Conservation (phyloP, 2,329 filamentous ascomycete genomes). For the Phaeosphaeria sp. region DNA sequence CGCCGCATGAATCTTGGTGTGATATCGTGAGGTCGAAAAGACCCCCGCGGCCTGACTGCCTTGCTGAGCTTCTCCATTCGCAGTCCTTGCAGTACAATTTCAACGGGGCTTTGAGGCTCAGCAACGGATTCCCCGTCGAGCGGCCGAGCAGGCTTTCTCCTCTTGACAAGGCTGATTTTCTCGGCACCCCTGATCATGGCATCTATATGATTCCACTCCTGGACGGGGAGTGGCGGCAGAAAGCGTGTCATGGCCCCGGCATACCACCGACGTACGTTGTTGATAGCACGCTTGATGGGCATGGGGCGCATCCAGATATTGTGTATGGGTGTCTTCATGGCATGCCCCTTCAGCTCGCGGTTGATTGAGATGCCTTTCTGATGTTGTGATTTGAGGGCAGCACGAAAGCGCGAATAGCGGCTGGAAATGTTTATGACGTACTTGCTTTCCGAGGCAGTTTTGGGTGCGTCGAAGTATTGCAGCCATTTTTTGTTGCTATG, state of each 20-base stretch:
- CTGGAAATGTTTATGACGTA: slow-evolving; percentile 36
- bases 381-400: slow-evolving; percentile 35
- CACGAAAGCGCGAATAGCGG: slow-evolving; percentile 39
- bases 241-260: slow-evolving; percentile 51
- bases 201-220: slow-evolving; percentile 53
- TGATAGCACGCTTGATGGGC: slow-evolving; percentile 53
- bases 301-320: slow-evolving; percentile 57
- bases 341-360: slow-evolving; percentile 29
- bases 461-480: slow-evolving; percentile 40
- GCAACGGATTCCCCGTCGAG: neutral
- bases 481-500: slow-evolving; percentile 39
- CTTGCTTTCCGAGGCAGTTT: slow-evolving; percentile 13
- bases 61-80: slow-evolving; percentile 34
- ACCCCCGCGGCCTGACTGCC: slow-evolving; percentile 29
- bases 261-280: slow-evolving; percentile 54
- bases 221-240: slow-evolving; percentile 53
- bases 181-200: slow-evolving; percentile 47
- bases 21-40: slow-evolving; percentile 44
- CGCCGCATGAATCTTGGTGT: slow-evolving; percentile 55
- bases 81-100: slow-evolving; percentile 24
- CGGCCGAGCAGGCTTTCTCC: slow-evolving; percentile 20
- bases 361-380: slow-evolving; percentile 23
- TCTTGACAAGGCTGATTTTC: slow-evolving; percentile 31
- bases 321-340: slow-evolving; percentile 48
- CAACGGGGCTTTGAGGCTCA: slow-evolving; percentile 9